These are phyloP conservation scores for Papiliotrema terrestris DNA, from an alignment of 1,284 basidiomycete genomes.

Conservation along the genomic window DNA sequence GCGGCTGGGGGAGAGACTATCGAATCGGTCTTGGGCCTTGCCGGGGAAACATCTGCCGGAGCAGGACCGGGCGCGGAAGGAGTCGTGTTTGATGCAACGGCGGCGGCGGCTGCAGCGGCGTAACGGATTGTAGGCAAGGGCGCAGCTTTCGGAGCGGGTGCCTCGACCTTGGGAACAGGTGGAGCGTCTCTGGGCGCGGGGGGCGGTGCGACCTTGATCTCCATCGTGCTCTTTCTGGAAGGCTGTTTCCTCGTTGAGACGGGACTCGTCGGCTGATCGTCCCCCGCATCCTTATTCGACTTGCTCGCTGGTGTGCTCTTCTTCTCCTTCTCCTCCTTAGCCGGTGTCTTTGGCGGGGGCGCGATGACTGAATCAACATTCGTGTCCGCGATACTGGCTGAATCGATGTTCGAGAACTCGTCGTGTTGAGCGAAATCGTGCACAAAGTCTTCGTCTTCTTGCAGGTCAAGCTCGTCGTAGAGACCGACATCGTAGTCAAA, in stretches of 20 bases:
- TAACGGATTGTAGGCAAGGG: conserved; percentile 76
- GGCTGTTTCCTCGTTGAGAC: conserved; percentile 31
- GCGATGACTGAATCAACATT: conserved; percentile 7
- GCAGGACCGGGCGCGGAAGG: conserved; percentile 9
- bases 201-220: conserved; percentile 11
- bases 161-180: conserved; percentile 16
- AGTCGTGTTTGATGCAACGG: conserved; percentile 56
- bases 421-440: conserved; percentile 72
- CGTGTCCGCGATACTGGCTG: conserved; percentile 49
- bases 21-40: neutral
- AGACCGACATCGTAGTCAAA: conserved; percentile 98
- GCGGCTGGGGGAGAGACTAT: neutral
- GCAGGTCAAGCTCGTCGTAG: conserved; percentile 96
- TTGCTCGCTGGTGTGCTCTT: conserved; percentile 26
- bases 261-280: conserved; percentile 34
- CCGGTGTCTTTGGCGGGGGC: conserved; percentile 33
- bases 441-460: conserved; percentile 82
- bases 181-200: conserved; percentile 10
- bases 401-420: conserved; percentile 52
- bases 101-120: conserved; percentile 85
- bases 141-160: conserved; percentile 40
- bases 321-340: conserved; percentile 35
- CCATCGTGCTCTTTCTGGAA: conserved; percentile 28
- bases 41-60: neutral
- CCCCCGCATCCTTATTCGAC: conserved; percentile 12